Base-by-base conservation (phyloP, 495 filamentous ascomycete species). In the Podospora pseudoanserina region DNA sequence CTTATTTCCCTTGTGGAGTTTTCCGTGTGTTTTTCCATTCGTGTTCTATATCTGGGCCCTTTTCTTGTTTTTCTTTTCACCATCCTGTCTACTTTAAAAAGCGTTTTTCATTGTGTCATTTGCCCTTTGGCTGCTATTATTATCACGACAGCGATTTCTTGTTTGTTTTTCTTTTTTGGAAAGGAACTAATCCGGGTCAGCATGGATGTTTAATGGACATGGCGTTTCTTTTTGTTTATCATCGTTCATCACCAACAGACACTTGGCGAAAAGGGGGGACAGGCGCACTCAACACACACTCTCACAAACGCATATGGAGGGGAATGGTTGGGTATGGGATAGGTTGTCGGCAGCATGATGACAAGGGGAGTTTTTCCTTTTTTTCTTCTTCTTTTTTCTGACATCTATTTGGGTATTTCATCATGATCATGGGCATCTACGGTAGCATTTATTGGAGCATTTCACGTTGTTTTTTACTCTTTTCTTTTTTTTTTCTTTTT, bases 41-140 rank as follows among this genome's bases (percentile, higher is more conserved):
- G 16, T 5, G 59, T 27, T 7, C 59, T 18, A 28, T 32, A 18
- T 1, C 5, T 32, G 55, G 60, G 13, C 27, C 49, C 15, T 58
- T 30, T 16, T 32, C 13, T 68, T 26, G 2, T 39, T 65, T n/a
- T 64, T 34, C 5, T 55, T 28, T 59, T 68, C 20, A 49, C 9
- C 32, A 19, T 5, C 30, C 27, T 64, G 60, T 32, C 60, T 53
- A 44, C 34, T 62, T 26, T 53, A 28, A 64, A 63, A 49, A 28
- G 59, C 57, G 55, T 67, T n/a, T 55, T 26, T n/a, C 32, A 18
- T 63, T 49, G 9, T 62, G 61, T 63, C 28, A 44, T 63, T 18
- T 58, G 7, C 3, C 18, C 7, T 58, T 19, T 58, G 55, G n/a
- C 55, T 58, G 55, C 55, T 58, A 58, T 58, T 58, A 58, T 58